phyloP scores from a whole-genome alignment of 1,284 basidiomycete genomes.

The Singerocomus inundabilis region DNA sequence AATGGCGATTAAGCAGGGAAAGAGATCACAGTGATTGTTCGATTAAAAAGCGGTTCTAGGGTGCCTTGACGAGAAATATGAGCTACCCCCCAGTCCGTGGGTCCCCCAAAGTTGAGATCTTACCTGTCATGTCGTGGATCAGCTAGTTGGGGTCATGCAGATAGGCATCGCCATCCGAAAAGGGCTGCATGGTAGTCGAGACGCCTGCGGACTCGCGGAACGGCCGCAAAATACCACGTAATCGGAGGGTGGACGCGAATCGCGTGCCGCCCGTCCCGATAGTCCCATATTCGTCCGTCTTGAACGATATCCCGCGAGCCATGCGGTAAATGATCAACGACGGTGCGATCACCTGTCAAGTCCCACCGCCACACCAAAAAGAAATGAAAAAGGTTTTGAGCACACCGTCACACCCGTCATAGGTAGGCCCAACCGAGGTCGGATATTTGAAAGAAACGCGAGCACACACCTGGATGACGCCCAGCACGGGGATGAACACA shows the following conservation, averaged over 20 bases:
- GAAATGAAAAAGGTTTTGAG: too few relatives aligned
- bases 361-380: too few relatives aligned
- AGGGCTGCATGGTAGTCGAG: constrained; percentile 12
- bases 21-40: too few relatives aligned
- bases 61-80: too few relatives aligned
- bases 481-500: constrained; percentile 22
- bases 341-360: constrained; percentile 18
- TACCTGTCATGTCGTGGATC: constrained; percentile 15
- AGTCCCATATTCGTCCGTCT: constrained; percentile 8
- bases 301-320: constrained; percentile 16
- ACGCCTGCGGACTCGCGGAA: neutral
- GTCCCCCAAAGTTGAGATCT: neutral
- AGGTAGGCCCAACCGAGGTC: neutral
- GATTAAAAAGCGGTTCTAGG: too few relatives aligned
- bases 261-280: constrained; percentile 3
- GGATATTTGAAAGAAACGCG: neutral
- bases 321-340: constrained; percentile 26
- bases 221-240: neutral
- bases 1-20: too few relatives aligned
- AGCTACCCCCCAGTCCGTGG: too few relatives aligned
- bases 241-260: constrained; percentile 3
- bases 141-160: constrained; percentile 12
- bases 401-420: neutral
- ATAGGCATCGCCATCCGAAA: neutral
- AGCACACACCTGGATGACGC: constrained; percentile 20